phyloP scores from a whole-genome alignment of 257 asterid genomes.

The Primulina tabacum region DNA sequence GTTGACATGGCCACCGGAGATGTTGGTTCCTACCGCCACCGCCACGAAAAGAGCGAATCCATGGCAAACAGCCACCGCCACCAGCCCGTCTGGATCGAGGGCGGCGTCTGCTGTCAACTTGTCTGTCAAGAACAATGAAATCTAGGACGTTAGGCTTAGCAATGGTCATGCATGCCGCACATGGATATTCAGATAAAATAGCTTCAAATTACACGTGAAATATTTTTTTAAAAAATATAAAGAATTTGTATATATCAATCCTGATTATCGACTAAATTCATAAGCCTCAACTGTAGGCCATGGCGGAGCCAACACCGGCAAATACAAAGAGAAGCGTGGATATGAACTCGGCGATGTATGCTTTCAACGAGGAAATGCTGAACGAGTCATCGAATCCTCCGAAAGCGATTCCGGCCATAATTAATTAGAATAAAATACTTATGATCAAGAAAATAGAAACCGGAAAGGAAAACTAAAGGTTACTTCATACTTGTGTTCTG shows the following conservation, averaged over 20 bases:
- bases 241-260: too few species aligned
- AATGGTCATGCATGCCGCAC: too few species aligned
- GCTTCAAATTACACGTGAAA: too few species aligned
- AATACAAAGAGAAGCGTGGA: constrained; percentile 91
- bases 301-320: constrained; percentile 98
- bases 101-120: constrained; percentile 53
- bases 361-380: constrained; percentile 58
- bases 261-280: too few species aligned
- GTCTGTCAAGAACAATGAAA: constrained; percentile 25
- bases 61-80: constrained; percentile 60
- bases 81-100: constrained; percentile 54
- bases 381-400: constrained; percentile 78
- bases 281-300: constrained; percentile 63
- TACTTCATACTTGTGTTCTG: neutral
- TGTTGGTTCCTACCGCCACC: constrained; percentile 59
- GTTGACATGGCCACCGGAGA: constrained; percentile 77
- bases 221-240: too few species aligned
- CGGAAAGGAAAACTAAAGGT: neutral
- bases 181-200: too few species aligned
- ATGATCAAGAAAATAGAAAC: neutral
- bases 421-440: neutral
- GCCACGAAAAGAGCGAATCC: constrained; percentile 69
- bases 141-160: too few species aligned
- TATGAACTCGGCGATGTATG: constrained; percentile 94
- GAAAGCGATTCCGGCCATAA: constrained; percentile 73